Percentiles rank a stretch among this genome's conserved stretches.
Conservation (phyloP, 1,139 yeast species). For the Hemisphaericaspora xylofermentans region DNA sequence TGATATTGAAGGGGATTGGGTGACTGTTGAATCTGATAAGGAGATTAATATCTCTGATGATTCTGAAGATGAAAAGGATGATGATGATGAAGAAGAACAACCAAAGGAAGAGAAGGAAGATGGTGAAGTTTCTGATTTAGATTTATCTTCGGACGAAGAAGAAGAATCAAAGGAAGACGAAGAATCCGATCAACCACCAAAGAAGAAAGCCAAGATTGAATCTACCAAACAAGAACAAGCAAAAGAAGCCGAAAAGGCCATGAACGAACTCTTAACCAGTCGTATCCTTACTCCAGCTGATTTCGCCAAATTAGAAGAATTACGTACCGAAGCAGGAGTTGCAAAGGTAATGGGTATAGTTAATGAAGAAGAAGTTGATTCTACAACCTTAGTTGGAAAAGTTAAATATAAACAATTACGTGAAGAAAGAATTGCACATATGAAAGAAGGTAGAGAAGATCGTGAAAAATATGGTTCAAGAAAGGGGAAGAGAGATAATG, state of each 20-base stretch:
- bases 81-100: slow-evolving; percentile 22
- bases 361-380: slow-evolving; percentile 86
- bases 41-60: slow-evolving; percentile 58
- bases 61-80: slow-evolving; percentile 34
- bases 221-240: slow-evolving; percentile 25
- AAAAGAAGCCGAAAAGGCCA: slow-evolving; percentile 42
- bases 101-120: slow-evolving; percentile 34
- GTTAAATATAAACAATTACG: slow-evolving; percentile 81
- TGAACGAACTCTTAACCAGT: slow-evolving; percentile 64
- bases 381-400: slow-evolving; percentile 75
- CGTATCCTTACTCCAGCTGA: slow-evolving; percentile 95
- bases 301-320: slow-evolving; percentile 89
- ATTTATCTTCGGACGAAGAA: slow-evolving; percentile 23
- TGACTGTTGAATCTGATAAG: slow-evolving; percentile 56
- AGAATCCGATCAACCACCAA: slow-evolving; percentile 41
- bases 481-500: slow-evolving; percentile 75
- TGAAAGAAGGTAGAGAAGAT: slow-evolving; percentile 89
- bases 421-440: slow-evolving; percentile 86
- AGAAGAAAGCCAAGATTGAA: slow-evolving; percentile 23
- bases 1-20: slow-evolving; percentile 66
- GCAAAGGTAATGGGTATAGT: slow-evolving; percentile 66
- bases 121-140: slow-evolving; percentile 39
- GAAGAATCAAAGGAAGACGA: slow-evolving; percentile 42
- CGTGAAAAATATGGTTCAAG: slow-evolving; percentile 87
- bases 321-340: slow-evolving; percentile 79